These are phyloP conservation scores for Saposhnikovia divaricata DNA, from an alignment of 129 eudicot genomes.

Conservation along the genomic window DNA sequence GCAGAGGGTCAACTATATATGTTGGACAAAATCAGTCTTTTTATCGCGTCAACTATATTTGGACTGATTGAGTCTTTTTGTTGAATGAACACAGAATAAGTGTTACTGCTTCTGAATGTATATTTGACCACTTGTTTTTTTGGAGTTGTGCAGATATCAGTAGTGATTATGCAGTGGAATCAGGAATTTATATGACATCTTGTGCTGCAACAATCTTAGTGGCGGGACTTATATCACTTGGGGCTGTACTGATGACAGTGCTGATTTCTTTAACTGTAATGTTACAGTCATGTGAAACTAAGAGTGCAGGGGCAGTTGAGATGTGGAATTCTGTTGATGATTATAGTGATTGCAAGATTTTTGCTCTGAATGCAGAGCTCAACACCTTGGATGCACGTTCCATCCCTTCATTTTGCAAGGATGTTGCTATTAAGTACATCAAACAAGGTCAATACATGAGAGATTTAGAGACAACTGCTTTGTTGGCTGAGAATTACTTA, in stretches of 20 bases:
- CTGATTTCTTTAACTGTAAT: slow-evolving; percentile 46
- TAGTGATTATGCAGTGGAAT: slow-evolving; percentile 39
- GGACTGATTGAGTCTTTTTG: background rate
- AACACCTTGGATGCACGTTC: slow-evolving; percentile 29
- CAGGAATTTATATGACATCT: slow-evolving; percentile 60
- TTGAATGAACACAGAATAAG: background rate
- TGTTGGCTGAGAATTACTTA: slow-evolving; percentile 40
- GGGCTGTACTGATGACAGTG: slow-evolving; percentile 41
- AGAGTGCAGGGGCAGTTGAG: slow-evolving; percentile 43
- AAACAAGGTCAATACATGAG: slow-evolving; percentile 56
- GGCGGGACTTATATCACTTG: slow-evolving; percentile 41
- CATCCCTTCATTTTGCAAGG: slow-evolving; percentile 43
- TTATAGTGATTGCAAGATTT: slow-evolving; percentile 42
- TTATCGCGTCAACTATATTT: background rate
- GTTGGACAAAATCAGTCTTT: background rate
- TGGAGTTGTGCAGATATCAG: slow-evolving; percentile 38
- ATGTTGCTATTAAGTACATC: slow-evolving; percentile 36
- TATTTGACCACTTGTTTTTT: slow-evolving; percentile 1
- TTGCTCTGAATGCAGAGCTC: slow-evolving; percentile 39
- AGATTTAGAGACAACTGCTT: slow-evolving; percentile 40
- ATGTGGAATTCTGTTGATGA: slow-evolving; percentile 18
- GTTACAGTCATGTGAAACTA: slow-evolving; percentile 54
- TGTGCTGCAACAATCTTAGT: slow-evolving; percentile 59
- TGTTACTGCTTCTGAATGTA: background rate
- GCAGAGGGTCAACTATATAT: background rate